Conservation (phyloP, 306 rosid genomes). For the Inga oerstediana region DNA sequence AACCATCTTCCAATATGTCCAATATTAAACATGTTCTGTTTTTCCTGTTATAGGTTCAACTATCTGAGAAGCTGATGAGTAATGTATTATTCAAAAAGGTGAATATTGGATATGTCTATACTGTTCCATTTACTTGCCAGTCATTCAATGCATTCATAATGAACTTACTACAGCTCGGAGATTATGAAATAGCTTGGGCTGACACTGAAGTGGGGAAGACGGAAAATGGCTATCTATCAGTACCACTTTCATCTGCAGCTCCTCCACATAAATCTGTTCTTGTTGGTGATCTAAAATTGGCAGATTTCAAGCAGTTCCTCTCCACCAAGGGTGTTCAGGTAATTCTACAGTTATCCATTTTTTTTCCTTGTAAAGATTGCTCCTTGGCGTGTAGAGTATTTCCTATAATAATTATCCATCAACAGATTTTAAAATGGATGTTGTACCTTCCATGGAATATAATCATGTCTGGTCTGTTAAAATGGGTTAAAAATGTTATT, state of each 20-base stretch:
- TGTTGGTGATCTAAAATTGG: slow-evolving; percentile 92
- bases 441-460: not conserved
- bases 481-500: slow-evolving; percentile 7
- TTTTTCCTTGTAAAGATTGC: not conserved
- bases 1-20: slow-evolving; percentile 3
- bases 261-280: slow-evolving; percentile 86
- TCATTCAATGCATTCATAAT: slow-evolving; percentile 23
- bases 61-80: slow-evolving; percentile 92
- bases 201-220: slow-evolving; percentile 85
- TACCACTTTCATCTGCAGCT: slow-evolving; percentile 66
- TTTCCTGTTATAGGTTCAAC: slow-evolving; percentile 71
- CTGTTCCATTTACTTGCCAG: not conserved
- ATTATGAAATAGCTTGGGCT: slow-evolving; percentile 89
- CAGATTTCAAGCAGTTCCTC: slow-evolving; percentile 93
- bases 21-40: slow-evolving; percentile 30
- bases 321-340: slow-evolving; percentile 92
- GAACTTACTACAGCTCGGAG: slow-evolving; percentile 72
- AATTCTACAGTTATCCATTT: slow-evolving; percentile 7
- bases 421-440: not conserved
- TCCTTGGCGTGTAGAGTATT: not conserved
- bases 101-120: slow-evolving; percentile 16
- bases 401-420: slow-evolving; percentile 13
- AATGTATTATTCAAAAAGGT: slow-evolving; percentile 92
- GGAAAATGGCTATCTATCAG: slow-evolving; percentile 59
- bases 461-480: slow-evolving; percentile 12